Evolutionary conservation across 1,139 yeast species (phyloP), one percentile per base, ranked within the genome.

Genomic region (Geotrichum histeridarum): DNA sequence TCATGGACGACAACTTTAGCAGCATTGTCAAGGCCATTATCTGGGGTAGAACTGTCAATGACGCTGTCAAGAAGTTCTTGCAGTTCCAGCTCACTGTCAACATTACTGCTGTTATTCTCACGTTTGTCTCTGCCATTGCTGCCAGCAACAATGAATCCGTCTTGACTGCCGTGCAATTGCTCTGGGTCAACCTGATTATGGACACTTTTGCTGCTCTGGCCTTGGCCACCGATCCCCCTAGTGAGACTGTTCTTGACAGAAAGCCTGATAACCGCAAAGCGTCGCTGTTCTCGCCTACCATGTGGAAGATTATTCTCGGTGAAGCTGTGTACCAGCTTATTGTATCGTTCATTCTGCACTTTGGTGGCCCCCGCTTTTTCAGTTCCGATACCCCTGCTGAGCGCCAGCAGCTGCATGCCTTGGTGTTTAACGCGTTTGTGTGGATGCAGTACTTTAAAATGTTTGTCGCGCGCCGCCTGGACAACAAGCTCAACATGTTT

Each of bases 241-340:
- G 88, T 63, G 87, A 84, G 51, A 78, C 83, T 43, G 83, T 89
- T 50, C 76, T 93, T 65, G 81, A 86, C 61, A 78, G 90, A 56
- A 84, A 81, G 67, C 99, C 99, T 1, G 91, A 86, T 48, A 94
- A 95, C 45, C 79, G 97, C 65, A 73, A 75, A 30, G 79, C 81
- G n/a, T 86, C 95, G 1, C 77, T 93, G 69, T 91, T 93, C 61
- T 78, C 95, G 1, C 83, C 84, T 4, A 86, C 95, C 17, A 93
- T 94, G 93, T 93, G 99, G 99, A 93, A 93, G 70, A 91, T 94
- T 97, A 93, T 94, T 64, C 62, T 91, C 53, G 95, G 96, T 4
- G 97, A 93, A 72, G 80, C 96, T 1, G 60, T 76, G 8, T 79
- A 83, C 58, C 99, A 93, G 73, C 78, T 94, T 59, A 67, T 78